phyloP scores from a whole-genome alignment of 371 early-diverging fungal genomes.

The Mucor circinelloides region DNA sequence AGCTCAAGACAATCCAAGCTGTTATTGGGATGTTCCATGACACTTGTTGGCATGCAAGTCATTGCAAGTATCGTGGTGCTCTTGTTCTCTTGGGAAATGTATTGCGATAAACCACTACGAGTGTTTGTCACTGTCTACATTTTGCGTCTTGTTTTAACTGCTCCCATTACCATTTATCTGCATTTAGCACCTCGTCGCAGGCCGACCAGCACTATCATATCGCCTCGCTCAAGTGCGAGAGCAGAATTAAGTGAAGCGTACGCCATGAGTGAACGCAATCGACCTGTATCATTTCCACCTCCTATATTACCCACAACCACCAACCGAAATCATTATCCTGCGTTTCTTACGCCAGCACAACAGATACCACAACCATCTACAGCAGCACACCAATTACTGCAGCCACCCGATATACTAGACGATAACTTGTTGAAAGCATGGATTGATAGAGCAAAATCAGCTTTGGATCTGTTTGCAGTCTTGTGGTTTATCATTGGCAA shows the following conservation, averaged over 20 bases:
- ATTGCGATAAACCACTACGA: slow-evolving; percentile 53
- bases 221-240: slow-evolving; percentile 20
- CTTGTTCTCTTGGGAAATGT: slow-evolving; percentile 47
- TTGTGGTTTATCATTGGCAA: slow-evolving; percentile 76
- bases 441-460: slow-evolving; percentile 29
- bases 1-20: slow-evolving; percentile 49
- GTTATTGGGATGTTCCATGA: slow-evolving; percentile 39
- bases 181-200: slow-evolving; percentile 47
- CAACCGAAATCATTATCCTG: slow-evolving; percentile 21
- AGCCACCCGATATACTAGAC: background rate
- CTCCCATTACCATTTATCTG: slow-evolving; percentile 44
- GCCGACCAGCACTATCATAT: slow-evolving; percentile 13
- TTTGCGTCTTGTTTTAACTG: slow-evolving; percentile 40
- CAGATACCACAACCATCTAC: slow-evolving; percentile 2
- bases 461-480: slow-evolving; percentile 62
- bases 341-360: slow-evolving; percentile 18
- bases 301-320: slow-evolving; percentile 23
- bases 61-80: slow-evolving; percentile 38
- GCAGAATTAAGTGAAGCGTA: slow-evolving; percentile 40
- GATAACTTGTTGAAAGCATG: slow-evolving; percentile 18
- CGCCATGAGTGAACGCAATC: slow-evolving; percentile 34
- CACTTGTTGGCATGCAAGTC: slow-evolving; percentile 39
- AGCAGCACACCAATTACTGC: slow-evolving; percentile 1
- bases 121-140: slow-evolving; percentile 48
- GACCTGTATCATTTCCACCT: slow-evolving; percentile 30